Evolutionary conservation across 805 yeast genomes (phyloP).

Genomic region (Tetrapisispora nanseiensis): DNA sequence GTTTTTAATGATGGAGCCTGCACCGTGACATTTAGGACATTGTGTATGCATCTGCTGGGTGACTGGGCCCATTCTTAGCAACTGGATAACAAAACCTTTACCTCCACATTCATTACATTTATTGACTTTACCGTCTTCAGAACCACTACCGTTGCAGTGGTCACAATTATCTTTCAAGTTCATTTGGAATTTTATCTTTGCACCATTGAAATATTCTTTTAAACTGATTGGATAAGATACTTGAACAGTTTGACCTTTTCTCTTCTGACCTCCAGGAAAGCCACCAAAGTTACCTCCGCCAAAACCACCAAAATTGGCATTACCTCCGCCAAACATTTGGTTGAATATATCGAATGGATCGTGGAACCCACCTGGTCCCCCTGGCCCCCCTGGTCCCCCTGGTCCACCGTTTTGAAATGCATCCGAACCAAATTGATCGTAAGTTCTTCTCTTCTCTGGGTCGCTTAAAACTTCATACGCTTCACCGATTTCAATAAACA

Average conservation of each 20-base stretch:
- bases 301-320: constrained; percentile 32
- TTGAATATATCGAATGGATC: constrained; percentile 31
- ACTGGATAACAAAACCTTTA: constrained; percentile 52
- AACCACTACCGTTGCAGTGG: constrained; percentile 76
- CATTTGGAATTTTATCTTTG: constrained; percentile 46
- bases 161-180: constrained; percentile 68
- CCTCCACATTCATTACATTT: constrained; percentile 68
- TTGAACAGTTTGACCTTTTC: constrained; percentile 53
- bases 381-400: constrained; percentile 20
- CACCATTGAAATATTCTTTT: constrained; percentile 64
- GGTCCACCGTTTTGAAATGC: constrained; percentile 51
- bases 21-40: constrained; percentile 76
- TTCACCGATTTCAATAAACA: constrained; percentile 83
- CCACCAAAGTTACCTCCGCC: constrained; percentile 25
- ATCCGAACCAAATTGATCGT: constrained; percentile 71
- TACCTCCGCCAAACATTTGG: constrained; percentile 27
- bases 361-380: constrained; percentile 27
- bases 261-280: constrained; percentile 41
- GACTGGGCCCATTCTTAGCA: constrained; percentile 81
- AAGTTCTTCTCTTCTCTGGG: constrained; percentile 53
- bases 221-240: constrained; percentile 49
- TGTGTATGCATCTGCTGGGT: constrained; percentile 70
- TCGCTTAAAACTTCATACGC: constrained; percentile 84
- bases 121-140: constrained; percentile 63
- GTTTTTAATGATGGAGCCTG: constrained; percentile 56